A percentile compares a stretch with the other conserved stretches of the same genome.
Evolutionary conservation across 2,329 filamentous ascomycete genomes (phyloP).

Genomic region (Fragosphaeria purpurea): DNA sequence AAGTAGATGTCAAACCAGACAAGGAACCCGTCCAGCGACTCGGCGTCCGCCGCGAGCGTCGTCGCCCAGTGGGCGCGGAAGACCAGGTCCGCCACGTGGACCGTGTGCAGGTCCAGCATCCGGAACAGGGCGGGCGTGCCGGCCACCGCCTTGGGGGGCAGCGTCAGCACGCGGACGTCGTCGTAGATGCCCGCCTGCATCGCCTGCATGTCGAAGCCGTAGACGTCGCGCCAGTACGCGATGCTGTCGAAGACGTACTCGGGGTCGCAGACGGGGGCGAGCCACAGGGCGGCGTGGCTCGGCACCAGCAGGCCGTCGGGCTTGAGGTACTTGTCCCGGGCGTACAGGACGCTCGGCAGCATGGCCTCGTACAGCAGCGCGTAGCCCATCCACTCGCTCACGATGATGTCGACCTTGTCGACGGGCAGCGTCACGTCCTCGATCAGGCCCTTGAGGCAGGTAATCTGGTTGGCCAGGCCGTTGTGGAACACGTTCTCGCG

Average conservation of each 20-base stretch:
- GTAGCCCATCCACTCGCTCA: constrained; percentile 98
- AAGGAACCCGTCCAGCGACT: constrained; percentile 72
- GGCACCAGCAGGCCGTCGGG: constrained; percentile 76
- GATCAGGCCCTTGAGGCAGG: constrained; percentile 72
- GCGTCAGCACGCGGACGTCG: constrained; percentile 68
- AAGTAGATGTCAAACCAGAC: constrained; percentile 97
- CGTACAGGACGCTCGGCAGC: constrained; percentile 84
- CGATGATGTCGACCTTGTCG: constrained; percentile 79
- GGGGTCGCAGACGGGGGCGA: constrained; percentile 69
- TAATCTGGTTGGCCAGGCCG: constrained; percentile 62
- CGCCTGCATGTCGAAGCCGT: constrained; percentile 87
- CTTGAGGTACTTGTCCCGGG: constrained; percentile 75
- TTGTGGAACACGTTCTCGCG: constrained; percentile 78
- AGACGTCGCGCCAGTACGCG: constrained; percentile 82
- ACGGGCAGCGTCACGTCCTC: constrained; percentile 77
- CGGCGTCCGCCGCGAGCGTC: constrained; percentile 49
- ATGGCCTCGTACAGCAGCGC: constrained; percentile 89
- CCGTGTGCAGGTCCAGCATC: constrained; percentile 65
- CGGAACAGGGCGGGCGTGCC: constrained; percentile 57
- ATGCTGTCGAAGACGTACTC: constrained; percentile 71
- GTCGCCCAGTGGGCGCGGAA: constrained; percentile 63
- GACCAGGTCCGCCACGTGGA: constrained; percentile 59
- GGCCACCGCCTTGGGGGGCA: constrained; percentile 51
- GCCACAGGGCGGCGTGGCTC: constrained; percentile 70
- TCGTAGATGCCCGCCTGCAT: constrained; percentile 79